Conservation (phyloP, 169 alveolate genomes). For the Eimeria maxima region DNA sequence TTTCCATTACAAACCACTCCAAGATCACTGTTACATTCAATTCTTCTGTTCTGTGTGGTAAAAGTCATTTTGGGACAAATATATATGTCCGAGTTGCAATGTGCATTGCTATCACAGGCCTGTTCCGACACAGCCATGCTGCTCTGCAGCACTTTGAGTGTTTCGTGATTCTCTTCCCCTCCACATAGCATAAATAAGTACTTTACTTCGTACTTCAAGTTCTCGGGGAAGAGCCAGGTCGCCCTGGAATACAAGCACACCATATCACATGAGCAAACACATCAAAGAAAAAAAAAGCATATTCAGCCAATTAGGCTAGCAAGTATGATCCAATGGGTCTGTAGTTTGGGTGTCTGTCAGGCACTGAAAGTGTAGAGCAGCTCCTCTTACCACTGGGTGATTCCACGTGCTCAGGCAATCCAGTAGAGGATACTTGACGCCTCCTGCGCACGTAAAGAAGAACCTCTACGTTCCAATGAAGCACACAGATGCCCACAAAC, state of each 20-base stretch:
- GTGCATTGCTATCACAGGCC: not conserved
- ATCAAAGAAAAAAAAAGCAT: not conserved
- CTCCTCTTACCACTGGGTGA: conserved; percentile 46
- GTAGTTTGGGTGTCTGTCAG: too few species aligned
- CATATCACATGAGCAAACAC: not conserved
- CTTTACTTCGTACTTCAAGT: conserved; percentile 59
- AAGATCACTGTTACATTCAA: not conserved
- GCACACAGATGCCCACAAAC: too few species aligned
- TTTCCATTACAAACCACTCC: not conserved
- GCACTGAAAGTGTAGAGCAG: too few species aligned
- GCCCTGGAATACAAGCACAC: conserved; percentile 59
- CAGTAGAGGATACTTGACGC: not conserved
- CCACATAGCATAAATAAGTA: too few species aligned
- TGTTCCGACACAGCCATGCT: not conserved
- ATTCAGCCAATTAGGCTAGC: too few species aligned
- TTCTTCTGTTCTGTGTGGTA: not conserved
- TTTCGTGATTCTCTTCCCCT: too few species aligned
- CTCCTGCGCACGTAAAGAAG: not conserved
- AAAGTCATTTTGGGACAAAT: not conserved
- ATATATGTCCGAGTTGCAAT: not conserved
- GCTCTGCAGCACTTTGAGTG: too few species aligned
- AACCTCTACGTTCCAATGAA: too few species aligned
- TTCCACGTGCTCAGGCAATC: conserved; percentile 64
- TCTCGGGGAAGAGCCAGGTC: conserved; percentile 73
- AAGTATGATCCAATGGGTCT: too few species aligned